Evolutionary conservation across 768 basidiomycete species (phyloP).

Genomic region (Hortiboletus campestris): DNA sequence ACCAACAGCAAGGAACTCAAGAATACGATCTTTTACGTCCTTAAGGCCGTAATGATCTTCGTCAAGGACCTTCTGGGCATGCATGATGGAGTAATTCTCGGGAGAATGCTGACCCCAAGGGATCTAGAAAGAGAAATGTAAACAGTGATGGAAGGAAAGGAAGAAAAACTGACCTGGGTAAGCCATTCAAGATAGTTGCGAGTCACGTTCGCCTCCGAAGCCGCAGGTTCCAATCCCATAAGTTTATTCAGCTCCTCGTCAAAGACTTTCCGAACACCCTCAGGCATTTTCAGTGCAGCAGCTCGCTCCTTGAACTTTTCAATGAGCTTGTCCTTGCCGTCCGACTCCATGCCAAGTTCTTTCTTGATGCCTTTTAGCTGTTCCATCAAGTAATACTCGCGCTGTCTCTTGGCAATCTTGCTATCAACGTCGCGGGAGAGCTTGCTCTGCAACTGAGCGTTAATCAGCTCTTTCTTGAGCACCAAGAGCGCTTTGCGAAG

Average conservation of each 20-base stretch:
- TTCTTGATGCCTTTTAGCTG: constrained; percentile 96
- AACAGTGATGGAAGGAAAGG: neutral
- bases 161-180: constrained; percentile 54
- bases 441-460: constrained; percentile 91
- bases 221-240: constrained; percentile 83
- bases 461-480: constrained; percentile 97
- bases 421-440: constrained; percentile 89
- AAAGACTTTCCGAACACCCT: constrained; percentile 86
- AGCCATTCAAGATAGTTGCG: constrained; percentile 94
- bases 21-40: constrained; percentile 90
- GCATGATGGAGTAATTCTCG: constrained; percentile 87
- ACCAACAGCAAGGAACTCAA: constrained; percentile 95
- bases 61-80: constrained; percentile 82
- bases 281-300: constrained; percentile 81
- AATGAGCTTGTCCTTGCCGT: constrained; percentile 92
- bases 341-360: constrained; percentile 92
- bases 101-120: constrained; percentile 96
- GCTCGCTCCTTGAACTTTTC: constrained; percentile 91
- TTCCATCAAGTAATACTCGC: constrained; percentile 96
- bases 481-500: constrained; percentile 88
- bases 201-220: constrained; percentile 91
- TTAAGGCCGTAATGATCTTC: constrained; percentile 93
- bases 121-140: constrained; percentile 47
- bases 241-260: constrained; percentile 95
- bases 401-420: constrained; percentile 92